Conservation (phyloP, 176 grass and related monocot species). For the Alloteropsis semialata region DNA sequence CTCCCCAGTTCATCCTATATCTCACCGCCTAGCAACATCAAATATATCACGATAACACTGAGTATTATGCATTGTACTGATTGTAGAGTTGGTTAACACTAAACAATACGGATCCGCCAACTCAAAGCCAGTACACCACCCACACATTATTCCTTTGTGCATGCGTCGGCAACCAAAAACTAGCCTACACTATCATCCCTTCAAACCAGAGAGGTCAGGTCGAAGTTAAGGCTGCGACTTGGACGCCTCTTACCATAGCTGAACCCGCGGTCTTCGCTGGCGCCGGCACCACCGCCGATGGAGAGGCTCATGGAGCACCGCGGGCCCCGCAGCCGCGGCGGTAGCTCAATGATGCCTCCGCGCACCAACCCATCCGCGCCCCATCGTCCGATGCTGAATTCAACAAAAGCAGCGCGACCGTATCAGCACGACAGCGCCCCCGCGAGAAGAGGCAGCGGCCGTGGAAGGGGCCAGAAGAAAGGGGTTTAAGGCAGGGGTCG, state of each 20-base stretch:
- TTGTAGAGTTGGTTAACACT: neutral
- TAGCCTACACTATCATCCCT: neutral
- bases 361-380: conserved; percentile 7
- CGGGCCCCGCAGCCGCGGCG: conserved; percentile 26
- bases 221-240: no score
- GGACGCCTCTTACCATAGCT: conserved; percentile 58
- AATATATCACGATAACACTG: neutral
- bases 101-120: neutral
- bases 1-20: neutral
- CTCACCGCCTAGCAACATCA: neutral
- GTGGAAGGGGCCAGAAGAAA: neutral
- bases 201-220: neutral
- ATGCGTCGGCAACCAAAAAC: conserved; percentile 23
- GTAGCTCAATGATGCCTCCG: conserved; percentile 32
- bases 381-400: conserved; percentile 16
- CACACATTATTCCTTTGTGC: conserved; percentile 17
- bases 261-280: conserved; percentile 43
- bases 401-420: neutral
- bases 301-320: conserved; percentile 76
- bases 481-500: conserved; percentile 6
- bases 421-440: neutral
- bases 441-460: neutral
- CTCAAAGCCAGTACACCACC: neutral
- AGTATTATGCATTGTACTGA: neutral
- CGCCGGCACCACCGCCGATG: conserved; percentile 51